Conservation (phyloP, 345 rosid species). For the sweet orange (Citrus sinensis) region DVS_A1.0 CM039168.1:10873001-10873500, state of each 20-base stretch:
- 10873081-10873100: neutral
- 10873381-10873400: neutral
- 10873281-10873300: no score
- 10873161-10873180: no score
- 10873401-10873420: neutral
- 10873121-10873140: neutral
- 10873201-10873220: no score
- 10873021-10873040: neutral
- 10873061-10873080: neutral
- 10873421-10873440: neutral
- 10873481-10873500: neutral
- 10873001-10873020: neutral
- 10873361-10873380: neutral
- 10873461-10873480: neutral
- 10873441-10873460: neutral
- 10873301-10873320: no score
- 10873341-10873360: neutral
- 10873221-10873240: no score
- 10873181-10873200: no score
- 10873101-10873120: neutral
- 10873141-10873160: neutral
- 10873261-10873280: neutral
- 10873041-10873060: neutral
- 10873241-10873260: neutral
- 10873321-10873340: neutral